These are phyloP conservation scores for Zygosaccharomyces siamensis DNA, from an alignment of 805 yeast species.

Conservation along the genomic window DNA sequence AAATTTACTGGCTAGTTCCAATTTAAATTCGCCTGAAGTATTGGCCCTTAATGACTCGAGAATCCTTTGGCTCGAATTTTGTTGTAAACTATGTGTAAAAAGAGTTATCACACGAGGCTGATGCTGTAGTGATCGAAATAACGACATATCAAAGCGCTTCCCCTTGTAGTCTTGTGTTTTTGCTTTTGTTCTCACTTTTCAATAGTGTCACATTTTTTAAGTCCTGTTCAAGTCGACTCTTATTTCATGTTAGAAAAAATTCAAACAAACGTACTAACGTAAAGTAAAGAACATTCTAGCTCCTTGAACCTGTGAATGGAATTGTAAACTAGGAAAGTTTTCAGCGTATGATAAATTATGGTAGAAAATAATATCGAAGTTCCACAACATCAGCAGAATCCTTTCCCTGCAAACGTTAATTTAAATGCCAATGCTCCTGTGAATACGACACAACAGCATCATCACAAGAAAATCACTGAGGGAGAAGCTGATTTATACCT, in stretches of 20 bases:
- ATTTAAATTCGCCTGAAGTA: slow-evolving; percentile 15
- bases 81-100: slow-evolving; percentile 32
- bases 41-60: slow-evolving; percentile 17
- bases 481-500: slow-evolving; percentile 56
- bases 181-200: neutral
- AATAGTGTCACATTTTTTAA: slow-evolving; percentile 1
- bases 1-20: slow-evolving; percentile 24
- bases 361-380: neutral
- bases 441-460: slow-evolving; percentile 5
- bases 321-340: neutral
- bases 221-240: neutral
- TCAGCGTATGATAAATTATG: neutral
- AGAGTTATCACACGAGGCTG: slow-evolving; percentile 45
- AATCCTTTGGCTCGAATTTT: slow-evolving; percentile 20
- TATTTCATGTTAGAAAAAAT: neutral
- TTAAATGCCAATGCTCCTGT: neutral
- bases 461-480: slow-evolving; percentile 33
- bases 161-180: neutral
- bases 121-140: slow-evolving; percentile 44
- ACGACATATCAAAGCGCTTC: slow-evolving; percentile 37
- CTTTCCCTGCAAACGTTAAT: slow-evolving; percentile 1
- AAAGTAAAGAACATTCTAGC: neutral
- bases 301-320: neutral
- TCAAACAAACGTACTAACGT: neutral
- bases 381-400: slow-evolving; percentile 5